These are phyloP conservation scores for Pistacia integerrima DNA, from an alignment of 345 rosid species.

Conservation along the genomic window DNA sequence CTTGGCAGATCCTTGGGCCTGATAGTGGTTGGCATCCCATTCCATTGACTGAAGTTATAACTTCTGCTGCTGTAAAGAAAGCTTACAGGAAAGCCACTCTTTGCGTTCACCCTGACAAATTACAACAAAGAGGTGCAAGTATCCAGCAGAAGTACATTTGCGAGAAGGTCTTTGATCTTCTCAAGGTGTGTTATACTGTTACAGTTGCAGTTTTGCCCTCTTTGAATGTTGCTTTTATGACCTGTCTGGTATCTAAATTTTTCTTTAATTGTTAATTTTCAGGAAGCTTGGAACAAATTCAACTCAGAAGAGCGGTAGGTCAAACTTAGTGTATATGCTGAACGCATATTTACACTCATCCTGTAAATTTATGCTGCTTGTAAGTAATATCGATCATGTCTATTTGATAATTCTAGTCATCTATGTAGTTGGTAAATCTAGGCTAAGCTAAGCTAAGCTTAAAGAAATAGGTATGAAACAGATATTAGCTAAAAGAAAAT, in stretches of 20 bases:
- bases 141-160: conserved; percentile 93
- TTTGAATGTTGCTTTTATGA: background rate
- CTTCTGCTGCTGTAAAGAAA: conserved; percentile 88
- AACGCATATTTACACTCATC: conserved; percentile 14
- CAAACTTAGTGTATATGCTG: background rate
- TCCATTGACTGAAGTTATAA: conserved; percentile 93
- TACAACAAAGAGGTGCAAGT: conserved; percentile 92
- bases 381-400: conserved; percentile 28
- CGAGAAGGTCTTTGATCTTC: conserved; percentile 95
- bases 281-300: conserved; percentile 98
- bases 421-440: conserved; percentile 14
- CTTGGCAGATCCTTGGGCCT: conserved; percentile 79
- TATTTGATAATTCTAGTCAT: conserved; percentile 7
- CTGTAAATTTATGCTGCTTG: conserved; percentile 28
- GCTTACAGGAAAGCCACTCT: conserved; percentile 99
- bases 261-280: conserved; percentile 28
- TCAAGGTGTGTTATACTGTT: conserved; percentile 53
- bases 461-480: conserved; percentile 19
- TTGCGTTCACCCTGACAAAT: conserved; percentile 94
- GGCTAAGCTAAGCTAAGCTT: conserved; percentile 2
- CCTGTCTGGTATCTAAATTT: background rate
- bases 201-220: background rate
- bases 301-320: conserved; percentile 86
- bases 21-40: conserved; percentile 96
- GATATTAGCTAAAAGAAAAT: conserved; percentile 9